A percentile compares a stretch with the other conserved stretches of the same genome.
Conservation (phyloP, 2,329 filamentous ascomycete genomes). For the Aspergillus fumigatiaffinis region DNA sequence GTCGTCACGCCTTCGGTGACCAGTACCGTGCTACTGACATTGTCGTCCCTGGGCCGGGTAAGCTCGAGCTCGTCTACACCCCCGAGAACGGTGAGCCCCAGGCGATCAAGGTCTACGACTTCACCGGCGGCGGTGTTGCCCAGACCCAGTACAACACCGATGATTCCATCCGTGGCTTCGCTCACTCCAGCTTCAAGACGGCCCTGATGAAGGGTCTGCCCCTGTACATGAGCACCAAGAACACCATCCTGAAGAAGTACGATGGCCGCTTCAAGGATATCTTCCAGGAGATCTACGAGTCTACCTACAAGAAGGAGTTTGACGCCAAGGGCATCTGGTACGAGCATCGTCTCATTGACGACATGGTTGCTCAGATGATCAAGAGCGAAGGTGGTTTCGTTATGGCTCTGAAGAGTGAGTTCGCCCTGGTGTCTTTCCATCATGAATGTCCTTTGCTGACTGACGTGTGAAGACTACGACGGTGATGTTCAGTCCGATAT, state of each 20-base stretch:
- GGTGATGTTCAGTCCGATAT: constrained; percentile 99
- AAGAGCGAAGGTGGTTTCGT: constrained; percentile 96
- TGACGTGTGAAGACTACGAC: constrained; percentile 71
- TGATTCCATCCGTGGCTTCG: constrained; percentile 91
- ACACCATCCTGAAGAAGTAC: constrained; percentile 99
- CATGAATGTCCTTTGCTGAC: neutral
- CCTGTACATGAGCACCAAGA: constrained; percentile 99
- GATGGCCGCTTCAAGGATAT: constrained; percentile 99
- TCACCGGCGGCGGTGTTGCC: constrained; percentile 78
- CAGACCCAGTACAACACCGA: constrained; percentile 99
- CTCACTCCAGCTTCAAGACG: constrained; percentile 94
- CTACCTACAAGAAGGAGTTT: constrained; percentile 79
- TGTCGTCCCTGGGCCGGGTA: constrained; percentile 77
- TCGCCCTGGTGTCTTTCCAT: neutral
- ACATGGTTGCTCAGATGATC: constrained; percentile 99
- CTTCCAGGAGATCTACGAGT: constrained; percentile 95
- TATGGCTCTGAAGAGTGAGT: constrained; percentile 95
- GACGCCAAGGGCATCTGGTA: constrained; percentile 96
- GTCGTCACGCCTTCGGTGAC: constrained; percentile 96
- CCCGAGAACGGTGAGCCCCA: constrained; percentile 74
- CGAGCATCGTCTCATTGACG: constrained; percentile 97
- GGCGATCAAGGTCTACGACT: constrained; percentile 86
- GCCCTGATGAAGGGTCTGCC: constrained; percentile 81
- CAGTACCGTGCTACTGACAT: constrained; percentile 96
- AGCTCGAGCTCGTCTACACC: constrained; percentile 91